phyloP scores from a whole-genome alignment of 148 eudicot species.

The Chenopodium album region DNA sequence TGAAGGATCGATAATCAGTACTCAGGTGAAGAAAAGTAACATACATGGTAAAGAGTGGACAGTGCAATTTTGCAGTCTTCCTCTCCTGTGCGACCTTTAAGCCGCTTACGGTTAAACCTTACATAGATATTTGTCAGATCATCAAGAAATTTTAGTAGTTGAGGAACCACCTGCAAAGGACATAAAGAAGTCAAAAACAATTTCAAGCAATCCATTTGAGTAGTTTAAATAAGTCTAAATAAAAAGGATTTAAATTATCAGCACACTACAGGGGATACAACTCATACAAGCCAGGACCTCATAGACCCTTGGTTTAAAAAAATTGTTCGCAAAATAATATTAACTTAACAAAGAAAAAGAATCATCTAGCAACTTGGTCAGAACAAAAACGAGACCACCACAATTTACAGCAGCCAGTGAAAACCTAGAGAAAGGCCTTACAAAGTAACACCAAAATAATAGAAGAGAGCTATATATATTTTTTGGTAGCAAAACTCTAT shows the following conservation, averaged over 20 bases:
- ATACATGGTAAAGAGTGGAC: slow-evolving; percentile 87
- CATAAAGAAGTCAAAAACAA: neutral
- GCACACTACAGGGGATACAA: neutral
- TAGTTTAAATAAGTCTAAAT: neutral
- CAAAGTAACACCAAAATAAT: neutral
- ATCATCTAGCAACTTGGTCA: neutral
- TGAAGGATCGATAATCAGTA: neutral
- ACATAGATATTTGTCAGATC: slow-evolving; percentile 90
- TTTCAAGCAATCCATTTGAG: slow-evolving; percentile 1
- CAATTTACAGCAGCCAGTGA: neutral
- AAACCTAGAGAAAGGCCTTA: neutral
- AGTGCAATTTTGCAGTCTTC: slow-evolving; percentile 92
- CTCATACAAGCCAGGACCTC: neutral
- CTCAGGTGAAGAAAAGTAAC: slow-evolving; percentile 18
- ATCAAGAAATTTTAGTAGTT: slow-evolving; percentile 81
- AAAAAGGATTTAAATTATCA: neutral
- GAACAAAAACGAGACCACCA: neutral
- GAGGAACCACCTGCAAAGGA: slow-evolving; percentile 78
- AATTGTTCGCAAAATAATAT: neutral
- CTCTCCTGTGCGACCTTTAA: slow-evolving; percentile 92
- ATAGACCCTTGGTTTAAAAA: neutral
- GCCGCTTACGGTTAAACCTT: slow-evolving; percentile 92
- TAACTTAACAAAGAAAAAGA: neutral
- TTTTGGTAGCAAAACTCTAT: neutral
- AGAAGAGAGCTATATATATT: neutral